Evolutionary conservation across 805 yeast species (phyloP).

Genomic region (Pichia membranifaciens): DNA sequence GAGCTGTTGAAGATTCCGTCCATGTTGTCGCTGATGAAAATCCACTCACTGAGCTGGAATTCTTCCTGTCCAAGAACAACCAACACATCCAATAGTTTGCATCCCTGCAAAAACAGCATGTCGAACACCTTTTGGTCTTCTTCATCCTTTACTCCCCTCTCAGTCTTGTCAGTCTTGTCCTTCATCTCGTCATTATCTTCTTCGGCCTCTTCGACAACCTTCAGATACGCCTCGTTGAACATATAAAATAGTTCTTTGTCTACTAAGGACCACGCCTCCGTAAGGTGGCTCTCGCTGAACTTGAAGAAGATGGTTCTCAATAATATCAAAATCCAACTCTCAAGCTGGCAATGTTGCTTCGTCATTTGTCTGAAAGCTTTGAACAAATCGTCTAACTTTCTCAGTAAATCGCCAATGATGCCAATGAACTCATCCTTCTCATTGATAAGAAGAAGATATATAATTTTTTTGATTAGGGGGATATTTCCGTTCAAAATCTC

Average conservation of each 20-base stretch:
- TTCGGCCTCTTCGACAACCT: constrained; percentile 23
- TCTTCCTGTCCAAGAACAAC: constrained; percentile 69
- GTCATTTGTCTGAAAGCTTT: constrained; percentile 23
- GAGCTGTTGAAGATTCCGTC: constrained; percentile 26
- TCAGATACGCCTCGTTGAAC: constrained; percentile 27
- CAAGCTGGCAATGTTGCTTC: constrained; percentile 25
- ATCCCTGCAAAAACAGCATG: constrained; percentile 47
- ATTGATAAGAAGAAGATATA: constrained; percentile 57
- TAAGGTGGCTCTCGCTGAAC: constrained; percentile 57
- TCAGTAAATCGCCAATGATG: constrained; percentile 41
- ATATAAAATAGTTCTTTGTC: constrained; percentile 53
- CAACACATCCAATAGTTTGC: constrained; percentile 74
- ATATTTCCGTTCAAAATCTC: constrained; percentile 29
- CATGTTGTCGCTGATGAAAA: constrained; percentile 61
- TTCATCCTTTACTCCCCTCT: constrained; percentile 10
- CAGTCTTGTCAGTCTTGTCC: constrained; percentile 10
- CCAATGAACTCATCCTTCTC: constrained; percentile 53
- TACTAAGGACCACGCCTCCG: constrained; percentile 64
- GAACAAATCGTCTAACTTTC: constrained; percentile 28
- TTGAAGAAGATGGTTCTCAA: constrained; percentile 61
- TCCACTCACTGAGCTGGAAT: constrained; percentile 74
- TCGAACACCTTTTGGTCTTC: constrained; percentile 29
- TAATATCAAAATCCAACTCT: constrained; percentile 45
- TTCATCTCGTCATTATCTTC: constrained; percentile 17
- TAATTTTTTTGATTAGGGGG: constrained; percentile 47